Base-by-base conservation (phyloP, 1,284 basidiomycete species). In the Sanghuangporus weigelae region DNA sequence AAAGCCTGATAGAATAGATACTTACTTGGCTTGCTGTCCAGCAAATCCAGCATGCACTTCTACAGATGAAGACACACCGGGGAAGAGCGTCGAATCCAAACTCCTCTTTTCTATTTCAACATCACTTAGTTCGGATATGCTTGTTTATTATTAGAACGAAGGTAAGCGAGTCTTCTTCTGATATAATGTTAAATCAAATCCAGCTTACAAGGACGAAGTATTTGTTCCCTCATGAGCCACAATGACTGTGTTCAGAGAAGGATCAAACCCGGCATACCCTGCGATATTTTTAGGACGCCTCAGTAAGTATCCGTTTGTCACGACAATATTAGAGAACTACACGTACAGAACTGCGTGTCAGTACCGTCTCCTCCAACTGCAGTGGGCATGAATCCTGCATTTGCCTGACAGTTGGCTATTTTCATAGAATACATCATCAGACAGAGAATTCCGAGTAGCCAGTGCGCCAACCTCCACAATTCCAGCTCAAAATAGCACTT, bases 361-460 rank as follows among this genome's bases (percentile, higher is more conserved):
- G 69, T 65, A 0, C 85, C 85, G 67, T 89, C 79, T 1, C 86
- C 87, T 40, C 87, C 87, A 0, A 84, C 78, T 8, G 85, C 86
- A 2, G 83, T 73, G 0, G 84, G 82, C 31, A 78, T 56, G 69
- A 89, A 89, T 3, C 69, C 73, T 0, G 82, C 69, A 67, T 84
- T 86, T 7, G 78, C 81, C 35, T 78, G 60, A 68, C 87, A 89
- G 62, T 79, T 78, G 0, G 69, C 84, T 85, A 55, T 14, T 21
- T 39, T 54, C 5, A 35, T 19, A 63, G 36, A 59, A 46, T 35
- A 12, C 60, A 46, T 44, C 12, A 31, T 14, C 8, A 54, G n/a
- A 26, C 23, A 8, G 50, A 23, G 26, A 11, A 11, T 11, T 11
- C 16, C 44, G 44, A 7, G n/a, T n/a, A n/a, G n/a, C n/a, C n/a